These are phyloP conservation scores for Sambucus nigra DNA, from an alignment of 129 eudicot species.

Conservation along the genomic window DNA sequence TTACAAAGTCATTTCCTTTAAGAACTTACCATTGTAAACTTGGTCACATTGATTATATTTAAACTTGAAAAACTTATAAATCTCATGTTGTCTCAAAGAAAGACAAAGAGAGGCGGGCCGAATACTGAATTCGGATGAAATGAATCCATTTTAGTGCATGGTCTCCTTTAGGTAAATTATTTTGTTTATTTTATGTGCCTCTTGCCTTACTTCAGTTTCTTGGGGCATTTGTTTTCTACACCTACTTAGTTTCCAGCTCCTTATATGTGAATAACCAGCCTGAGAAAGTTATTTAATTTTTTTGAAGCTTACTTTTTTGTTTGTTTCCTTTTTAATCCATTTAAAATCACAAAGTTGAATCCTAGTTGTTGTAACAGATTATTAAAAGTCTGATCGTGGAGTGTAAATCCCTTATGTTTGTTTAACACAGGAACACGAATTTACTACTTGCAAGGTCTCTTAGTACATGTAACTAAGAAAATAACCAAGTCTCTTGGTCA, in stretches of 20 bases:
- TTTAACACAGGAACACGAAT: too few species aligned
- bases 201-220: constrained; percentile 34
- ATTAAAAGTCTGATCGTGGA: too few species aligned
- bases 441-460: too few species aligned
- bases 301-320: constrained; percentile 9
- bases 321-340: constrained; percentile 7
- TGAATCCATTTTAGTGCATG: constrained; percentile 85
- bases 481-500: too few species aligned
- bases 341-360: constrained; percentile 22
- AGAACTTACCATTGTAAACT: constrained; percentile 37
- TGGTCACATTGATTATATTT: constrained; percentile 39
- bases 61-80: constrained; percentile 60
- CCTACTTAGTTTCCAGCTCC: constrained; percentile 40
- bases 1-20: constrained; percentile 40
- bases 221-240: constrained; percentile 59
- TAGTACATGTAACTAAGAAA: too few species aligned
- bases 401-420: too few species aligned
- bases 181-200: constrained; percentile 60
- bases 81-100: constrained; percentile 93
- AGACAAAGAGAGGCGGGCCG: constrained; percentile 99
- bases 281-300: constrained; percentile 20
- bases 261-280: constrained; percentile 27
- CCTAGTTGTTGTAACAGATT: too few species aligned
- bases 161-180: constrained; percentile 91
- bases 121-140: constrained; percentile 95